phyloP scores from a whole-genome alignment of 2,329 filamentous ascomycete genomes.

The Pseudocercospora cruenta region DNA sequence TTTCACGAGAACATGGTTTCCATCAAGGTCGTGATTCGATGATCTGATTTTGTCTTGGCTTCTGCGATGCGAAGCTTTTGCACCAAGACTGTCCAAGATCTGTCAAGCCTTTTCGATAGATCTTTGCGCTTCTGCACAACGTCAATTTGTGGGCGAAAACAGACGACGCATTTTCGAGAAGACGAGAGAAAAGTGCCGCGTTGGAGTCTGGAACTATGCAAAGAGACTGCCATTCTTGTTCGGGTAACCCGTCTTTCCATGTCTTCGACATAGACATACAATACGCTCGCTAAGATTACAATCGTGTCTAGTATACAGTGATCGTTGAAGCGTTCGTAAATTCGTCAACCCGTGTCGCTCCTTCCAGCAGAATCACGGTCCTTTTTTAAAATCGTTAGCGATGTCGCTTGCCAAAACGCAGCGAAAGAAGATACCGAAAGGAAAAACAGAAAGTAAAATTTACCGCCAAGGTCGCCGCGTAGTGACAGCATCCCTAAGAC shows the following conservation, averaged over 20 bases:
- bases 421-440: background rate
- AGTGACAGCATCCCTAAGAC: conserved; percentile 30
- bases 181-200: background rate
- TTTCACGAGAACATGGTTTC: background rate
- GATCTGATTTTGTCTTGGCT: no score
- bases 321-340: conserved; percentile 16
- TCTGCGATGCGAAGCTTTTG: conserved; percentile 1
- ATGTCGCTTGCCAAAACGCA: conserved; percentile 1
- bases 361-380: background rate
- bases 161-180: background rate
- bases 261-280: background rate
- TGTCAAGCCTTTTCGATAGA: conserved; percentile 1
- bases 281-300: conserved; percentile 14
- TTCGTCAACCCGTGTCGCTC: conserved; percentile 3
- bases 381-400: conserved; percentile 15
- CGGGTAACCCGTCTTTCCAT: background rate
- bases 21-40: background rate
- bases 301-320: conserved; percentile 18
- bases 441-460: conserved; percentile 1
- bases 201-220: background rate
- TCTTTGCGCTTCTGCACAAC: background rate
- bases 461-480: conserved; percentile 29
- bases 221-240: background rate
- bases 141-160: background rate
- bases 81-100: conserved; percentile 4